Evolutionary conservation across 495 filamentous ascomycete genomes (phyloP).

Genomic region (Geopyxis carbonaria): DNA sequence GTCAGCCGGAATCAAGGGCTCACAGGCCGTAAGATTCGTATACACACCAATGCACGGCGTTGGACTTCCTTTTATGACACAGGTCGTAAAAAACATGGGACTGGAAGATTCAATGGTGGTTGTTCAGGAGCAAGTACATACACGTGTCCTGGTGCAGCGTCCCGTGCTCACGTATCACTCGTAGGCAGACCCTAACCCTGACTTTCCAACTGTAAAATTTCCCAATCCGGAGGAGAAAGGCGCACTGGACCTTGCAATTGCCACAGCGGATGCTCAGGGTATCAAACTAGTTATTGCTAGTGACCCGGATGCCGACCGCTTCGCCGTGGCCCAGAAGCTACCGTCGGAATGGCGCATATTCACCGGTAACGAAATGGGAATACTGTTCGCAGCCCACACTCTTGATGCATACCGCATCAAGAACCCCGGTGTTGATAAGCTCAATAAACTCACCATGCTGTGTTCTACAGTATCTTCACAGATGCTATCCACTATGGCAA

Average conservation of each 20-base stretch:
- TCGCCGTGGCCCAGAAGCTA: constrained; percentile 48
- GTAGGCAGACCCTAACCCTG: constrained; percentile 39
- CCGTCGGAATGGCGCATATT: constrained; percentile 40
- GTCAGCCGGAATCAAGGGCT: neutral
- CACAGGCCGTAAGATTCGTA: constrained; percentile 30
- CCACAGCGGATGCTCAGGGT: constrained; percentile 34
- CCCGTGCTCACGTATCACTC: constrained; percentile 6
- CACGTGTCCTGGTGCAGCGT: constrained; percentile 3
- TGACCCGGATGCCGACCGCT: constrained; percentile 59
- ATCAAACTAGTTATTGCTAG: constrained; percentile 43
- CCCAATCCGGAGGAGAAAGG: constrained; percentile 59
- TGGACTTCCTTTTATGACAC: constrained; percentile 35
- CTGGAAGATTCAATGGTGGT: constrained; percentile 29
- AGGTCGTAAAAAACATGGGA: constrained; percentile 32
- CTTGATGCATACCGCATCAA: constrained; percentile 30
- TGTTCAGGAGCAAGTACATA: constrained; percentile 30
- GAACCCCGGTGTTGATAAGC: constrained; percentile 14
- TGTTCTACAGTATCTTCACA: constrained; percentile 48
- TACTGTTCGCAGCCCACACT: constrained; percentile 42
- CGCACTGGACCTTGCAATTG: constrained; percentile 46
- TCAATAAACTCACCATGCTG: constrained; percentile 34
- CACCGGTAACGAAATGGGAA: constrained; percentile 53
- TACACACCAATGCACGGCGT: constrained; percentile 61
- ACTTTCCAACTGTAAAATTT: constrained; percentile 53
- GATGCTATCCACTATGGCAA: constrained; percentile 46